Base-by-base conservation (phyloP, 306 rosid species). In the Oemleria cerasiformis region DNA sequence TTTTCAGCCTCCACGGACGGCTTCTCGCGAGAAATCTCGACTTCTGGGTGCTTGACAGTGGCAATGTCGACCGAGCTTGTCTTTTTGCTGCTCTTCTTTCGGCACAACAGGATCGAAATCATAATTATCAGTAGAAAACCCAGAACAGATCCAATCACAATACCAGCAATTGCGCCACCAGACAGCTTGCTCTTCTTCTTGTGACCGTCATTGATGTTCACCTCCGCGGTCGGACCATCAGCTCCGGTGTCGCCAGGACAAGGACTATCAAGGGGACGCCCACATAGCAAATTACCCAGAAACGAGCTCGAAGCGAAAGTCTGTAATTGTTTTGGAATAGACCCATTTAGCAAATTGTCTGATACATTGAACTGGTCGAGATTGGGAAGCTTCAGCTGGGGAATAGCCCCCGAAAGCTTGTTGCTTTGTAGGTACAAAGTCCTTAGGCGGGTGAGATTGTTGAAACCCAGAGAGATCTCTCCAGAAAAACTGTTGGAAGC, bases 401-500 rank as follows among this genome's bases (percentile, higher is more conserved):
- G 85, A 44, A 84, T 73, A 14, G 72, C 56, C 65, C 88, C 88
- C 4, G 66, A 36, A 1, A 84, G 65, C 55, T 34, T 72, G 75
- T 84, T 84, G 74, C 69, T 84, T 44, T 84, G 81, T 1, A 84
- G 68, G 60, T 43, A 80, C 61, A 84, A 49, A 5, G 88, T 84
- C 41, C 63, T 68, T 11, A 84, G 45, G 62, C 88, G 68, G 4
- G 78, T 81, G 47, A 84, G 77, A 17, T 78, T 81, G 81, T 80
- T 81, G 60, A 84, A 72, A 2, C 43, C 20, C 8, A 10, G 30
- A 11, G 88, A 78, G 83, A 84, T 84, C 77, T 75, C 85, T 13
- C 88, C 85, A 42, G 88, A 81, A 65, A 84, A 84, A 65, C 75
- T 84, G 76, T 84, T 84, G 38, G 69, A 43, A 5, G 88, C 88